Percentiles rank a stretch among this genome's conserved stretches.
These are phyloP conservation scores for Sonneratia caseolaris DNA, from an alignment of 345 rosid species.

Conservation along the genomic window DNA sequence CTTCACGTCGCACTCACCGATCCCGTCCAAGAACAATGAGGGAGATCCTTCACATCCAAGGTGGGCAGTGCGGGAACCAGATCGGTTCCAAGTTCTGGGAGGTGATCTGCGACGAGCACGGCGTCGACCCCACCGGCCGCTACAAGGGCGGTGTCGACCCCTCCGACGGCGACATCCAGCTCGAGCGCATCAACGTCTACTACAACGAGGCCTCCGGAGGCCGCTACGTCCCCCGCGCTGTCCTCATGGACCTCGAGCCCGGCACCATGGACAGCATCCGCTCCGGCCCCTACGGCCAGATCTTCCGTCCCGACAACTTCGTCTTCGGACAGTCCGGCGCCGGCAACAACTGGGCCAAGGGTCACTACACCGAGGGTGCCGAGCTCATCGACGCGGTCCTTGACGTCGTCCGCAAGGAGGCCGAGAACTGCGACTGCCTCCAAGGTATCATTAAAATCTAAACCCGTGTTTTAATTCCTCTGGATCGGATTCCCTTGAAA, in stretches of 20 bases:
- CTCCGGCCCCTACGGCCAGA: slow-evolving; percentile 82
- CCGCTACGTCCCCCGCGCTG: slow-evolving; percentile 87
- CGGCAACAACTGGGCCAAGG: slow-evolving; percentile 84
- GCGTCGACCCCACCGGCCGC: slow-evolving; percentile 76
- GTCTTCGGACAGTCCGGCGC: slow-evolving; percentile 85
- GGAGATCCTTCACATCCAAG: slow-evolving; percentile 92
- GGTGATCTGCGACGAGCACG: slow-evolving; percentile 93
- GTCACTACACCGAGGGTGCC: slow-evolving; percentile 94
- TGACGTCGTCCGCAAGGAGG: slow-evolving; percentile 92
- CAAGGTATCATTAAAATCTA: slow-evolving; percentile 43
- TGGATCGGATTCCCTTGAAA: neutral
- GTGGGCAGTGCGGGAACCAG: slow-evolving; percentile 98
- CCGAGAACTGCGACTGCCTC: slow-evolving; percentile 96
- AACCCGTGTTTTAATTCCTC: neutral
- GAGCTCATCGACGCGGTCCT: slow-evolving; percentile 91
- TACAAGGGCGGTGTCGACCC: slow-evolving; percentile 39
- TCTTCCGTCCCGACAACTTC: slow-evolving; percentile 80
- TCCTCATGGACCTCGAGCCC: slow-evolving; percentile 98
- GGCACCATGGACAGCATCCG: slow-evolving; percentile 98
- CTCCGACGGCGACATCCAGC: slow-evolving; percentile 46
- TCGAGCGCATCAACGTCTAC: slow-evolving; percentile 88
- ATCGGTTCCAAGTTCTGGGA: slow-evolving; percentile 99
- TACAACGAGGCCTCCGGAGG: slow-evolving; percentile 94
- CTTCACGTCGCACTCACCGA: neutral
- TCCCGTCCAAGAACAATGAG: slow-evolving; percentile 37